A percentile compares a stretch with the other conserved stretches of the same genome.
phyloP scores from a whole-genome alignment of 163 green algal genomes.

The Coccomyxa subellipsoidea region DNA sequence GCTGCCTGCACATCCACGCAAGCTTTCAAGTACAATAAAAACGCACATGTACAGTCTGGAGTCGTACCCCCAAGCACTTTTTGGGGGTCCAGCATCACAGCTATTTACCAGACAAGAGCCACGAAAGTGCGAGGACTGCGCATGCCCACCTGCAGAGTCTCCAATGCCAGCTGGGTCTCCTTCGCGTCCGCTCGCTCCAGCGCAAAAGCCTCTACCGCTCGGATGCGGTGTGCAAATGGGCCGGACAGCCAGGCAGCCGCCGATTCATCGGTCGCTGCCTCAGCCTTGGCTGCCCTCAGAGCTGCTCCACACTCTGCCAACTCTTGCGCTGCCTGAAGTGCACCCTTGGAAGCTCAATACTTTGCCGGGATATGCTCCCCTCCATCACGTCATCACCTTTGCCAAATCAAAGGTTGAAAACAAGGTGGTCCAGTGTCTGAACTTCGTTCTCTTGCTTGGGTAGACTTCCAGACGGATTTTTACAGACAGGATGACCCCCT shows the following conservation, averaged over 20 bases:
- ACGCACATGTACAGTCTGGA: neutral
- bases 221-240: conserved; percentile 24
- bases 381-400: neutral
- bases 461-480: too few relatives aligned
- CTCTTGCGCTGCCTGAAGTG: neutral
- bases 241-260: conserved; percentile 31
- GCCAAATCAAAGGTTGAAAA: neutral
- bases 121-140: neutral
- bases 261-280: conserved; percentile 5
- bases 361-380: neutral
- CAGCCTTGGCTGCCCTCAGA: neutral
- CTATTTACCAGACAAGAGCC: neutral
- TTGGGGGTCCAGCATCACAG: neutral
- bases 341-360: too few relatives aligned
- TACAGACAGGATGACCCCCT: neutral
- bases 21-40: neutral
- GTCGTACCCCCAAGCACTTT: neutral
- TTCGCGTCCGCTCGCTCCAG: conserved; percentile 3
- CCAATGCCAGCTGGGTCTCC: conserved; percentile 11
- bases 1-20: conserved; percentile 23
- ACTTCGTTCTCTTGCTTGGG: too few relatives aligned
- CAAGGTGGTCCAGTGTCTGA: too few relatives aligned
- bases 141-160: conserved; percentile 16
- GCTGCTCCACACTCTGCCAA: neutral
- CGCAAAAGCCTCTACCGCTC: conserved; percentile 31